Base-by-base conservation (phyloP, 2,329 filamentous ascomycete species). In the Sarocladium brachiariae region DNA sequence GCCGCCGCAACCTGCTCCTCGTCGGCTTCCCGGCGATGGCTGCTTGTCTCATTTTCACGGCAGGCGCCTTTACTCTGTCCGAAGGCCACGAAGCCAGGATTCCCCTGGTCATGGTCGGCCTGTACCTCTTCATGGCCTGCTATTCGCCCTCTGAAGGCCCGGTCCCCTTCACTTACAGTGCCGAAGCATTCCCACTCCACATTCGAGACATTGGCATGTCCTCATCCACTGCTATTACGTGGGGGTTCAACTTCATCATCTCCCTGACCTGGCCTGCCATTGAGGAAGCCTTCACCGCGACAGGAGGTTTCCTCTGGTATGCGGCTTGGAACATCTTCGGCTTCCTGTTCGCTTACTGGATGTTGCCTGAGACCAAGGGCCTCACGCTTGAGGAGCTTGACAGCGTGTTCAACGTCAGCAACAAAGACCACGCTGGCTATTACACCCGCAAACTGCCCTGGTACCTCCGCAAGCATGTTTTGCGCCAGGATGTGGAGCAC, bases 111-210 rank as follows among this genome's bases (percentile, higher is more conserved):
- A 65, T 66, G 2, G 53, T 62, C 0, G 67, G 68, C 0, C 62
- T 72, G 1, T 72, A 71, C 53, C 53, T 70, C 4, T 72, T 72
- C 50, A 67, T 66, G 55, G 63, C 65, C 1, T 61, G 69, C 11
- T 72, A 72, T 56, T 70, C 68, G 0, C 75, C 76, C 0, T 77
- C 78, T 14, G 74, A 78, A 46, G 78, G 78, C 0, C 77, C 78
- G 0, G 78, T 81, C 0, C 77, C 78, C 0, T 81, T 81, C 55
- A 81, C 77, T 0, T 81, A 81, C 59, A 78, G 75, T 0, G 78
- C 78, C 1, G 78, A 81, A 55, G 78, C 76, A 0, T 81, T 80
- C 55, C 77, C 78, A 0, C 63, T 81, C 0, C 78, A 80, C 39
- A 71, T 80, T 10, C 71, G 78, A 46, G 74, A 75, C 9, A 71